Evolutionary conservation across 2,329 filamentous ascomycete species (phyloP), one percentile per base, ranked within the genome.

Genomic region (Penicillium brevicompactum): DNA sequence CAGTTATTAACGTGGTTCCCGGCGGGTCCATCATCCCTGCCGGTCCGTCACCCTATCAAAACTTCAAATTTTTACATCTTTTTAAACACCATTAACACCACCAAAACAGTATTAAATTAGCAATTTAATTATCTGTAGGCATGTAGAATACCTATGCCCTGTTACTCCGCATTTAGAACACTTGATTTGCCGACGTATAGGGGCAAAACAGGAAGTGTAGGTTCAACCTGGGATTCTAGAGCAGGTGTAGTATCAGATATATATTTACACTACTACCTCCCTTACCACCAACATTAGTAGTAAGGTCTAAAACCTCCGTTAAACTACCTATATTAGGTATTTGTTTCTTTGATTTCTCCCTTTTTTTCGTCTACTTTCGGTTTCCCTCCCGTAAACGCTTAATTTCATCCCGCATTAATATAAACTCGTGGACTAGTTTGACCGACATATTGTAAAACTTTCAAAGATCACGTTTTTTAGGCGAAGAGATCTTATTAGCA

Each of bases 401-500:
- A n/a, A 44, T 37, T 22, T 45, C 18, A 51, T 46, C 42, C 42
- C 30, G 30, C 22, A 52, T 40, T n/a, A 42, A 52, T 34, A 47
- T 42, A 24, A 42, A 11, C 44, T 41, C 22, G 37, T 52, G n/a
- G 32, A 52, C 43, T 27, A 47, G 34, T 27, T 52, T 52, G 21
- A 52, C 24, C 6, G 43, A 31, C 34, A 47, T 52, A 41, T 52
- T 42, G 13, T 47, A 47, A 42, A 31, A 46, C 50, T 41, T 22
- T 46, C 47, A n/a, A 52, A 52, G 44, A 46, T 52, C 43, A 40
- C 43, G 43, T 46, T 52, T 47, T 13, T 32, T 52, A 32, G 30
- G 50, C 27, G 16, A 52, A 42, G 43, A 47, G 34, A 47, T 47
- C 45, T 47, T 47, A 47, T 47, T 10, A 38, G 27, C 8, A 34